Evolutionary conservation across 345 rosid genomes (phyloP).

Genomic region (Syzygium grande): DNA sequence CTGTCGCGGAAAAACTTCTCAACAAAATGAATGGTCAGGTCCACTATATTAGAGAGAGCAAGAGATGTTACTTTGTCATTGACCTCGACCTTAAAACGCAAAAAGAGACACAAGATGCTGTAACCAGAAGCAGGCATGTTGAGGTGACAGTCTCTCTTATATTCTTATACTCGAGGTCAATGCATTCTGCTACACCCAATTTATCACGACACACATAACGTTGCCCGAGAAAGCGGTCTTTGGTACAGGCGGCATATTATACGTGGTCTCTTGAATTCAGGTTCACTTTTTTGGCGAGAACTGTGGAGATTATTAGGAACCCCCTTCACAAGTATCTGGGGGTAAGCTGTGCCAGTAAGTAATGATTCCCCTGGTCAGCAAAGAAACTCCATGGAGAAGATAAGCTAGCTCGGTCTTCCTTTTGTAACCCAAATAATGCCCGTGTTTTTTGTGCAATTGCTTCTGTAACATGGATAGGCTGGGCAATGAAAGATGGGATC

Average conservation of each 20-base stretch:
- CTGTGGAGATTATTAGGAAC: not conserved
- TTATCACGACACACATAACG: not conserved
- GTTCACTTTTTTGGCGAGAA: not conserved
- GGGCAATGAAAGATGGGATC: not conserved
- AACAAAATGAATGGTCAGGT: slow-evolving; percentile 28
- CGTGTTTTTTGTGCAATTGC: not conserved
- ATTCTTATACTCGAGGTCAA: not conserved
- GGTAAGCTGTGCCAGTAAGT: not conserved
- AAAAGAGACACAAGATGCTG: not conserved
- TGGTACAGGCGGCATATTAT: not conserved
- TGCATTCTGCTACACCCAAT: not conserved
- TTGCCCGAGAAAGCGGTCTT: not conserved
- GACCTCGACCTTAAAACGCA: slow-evolving; percentile 15
- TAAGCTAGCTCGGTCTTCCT: not conserved
- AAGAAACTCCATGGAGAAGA: not conserved
- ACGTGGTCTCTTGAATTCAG: not conserved
- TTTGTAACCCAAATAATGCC: not conserved
- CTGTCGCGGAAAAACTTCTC: slow-evolving; percentile 24
- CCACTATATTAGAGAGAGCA: slow-evolving; percentile 20
- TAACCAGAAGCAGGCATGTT: not conserved
- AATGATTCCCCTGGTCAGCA: not conserved
- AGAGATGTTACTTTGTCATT: slow-evolving; percentile 21
- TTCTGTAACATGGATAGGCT: not conserved
- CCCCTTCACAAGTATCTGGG: not conserved
- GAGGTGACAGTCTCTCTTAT: not conserved